Conservation (phyloP, 2,329 filamentous ascomycete genomes). For the Fusarium sp. region DNA sequence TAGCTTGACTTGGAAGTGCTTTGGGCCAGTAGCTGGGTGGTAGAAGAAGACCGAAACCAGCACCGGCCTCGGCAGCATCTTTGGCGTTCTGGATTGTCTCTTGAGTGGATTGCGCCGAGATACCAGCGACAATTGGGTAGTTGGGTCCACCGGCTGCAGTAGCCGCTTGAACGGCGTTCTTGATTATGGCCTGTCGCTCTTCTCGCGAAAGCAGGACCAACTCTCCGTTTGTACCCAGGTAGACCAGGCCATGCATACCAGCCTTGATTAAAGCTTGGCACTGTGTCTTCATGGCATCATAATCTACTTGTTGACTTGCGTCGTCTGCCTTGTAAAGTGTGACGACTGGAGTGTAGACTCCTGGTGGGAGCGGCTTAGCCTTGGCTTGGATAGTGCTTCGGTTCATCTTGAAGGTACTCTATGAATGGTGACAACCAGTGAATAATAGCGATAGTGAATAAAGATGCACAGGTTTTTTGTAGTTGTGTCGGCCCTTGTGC, state of each 20-base stretch:
- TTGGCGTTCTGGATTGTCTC: constrained; percentile 77
- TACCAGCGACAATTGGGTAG: constrained; percentile 63
- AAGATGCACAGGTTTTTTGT: background rate
- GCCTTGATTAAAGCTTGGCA: constrained; percentile 59
- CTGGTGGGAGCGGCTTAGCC: constrained; percentile 57
- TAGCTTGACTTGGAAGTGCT: constrained; percentile 63
- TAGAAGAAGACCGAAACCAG: constrained; percentile 81
- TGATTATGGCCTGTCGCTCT: constrained; percentile 60
- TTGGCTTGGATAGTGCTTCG: constrained; percentile 55
- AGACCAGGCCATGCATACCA: constrained; percentile 63
- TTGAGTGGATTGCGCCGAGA: constrained; percentile 66
- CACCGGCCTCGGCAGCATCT: constrained; percentile 77
- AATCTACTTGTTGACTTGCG: constrained; percentile 59
- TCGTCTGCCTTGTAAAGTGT: constrained; percentile 61
- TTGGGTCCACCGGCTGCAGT: constrained; percentile 53
- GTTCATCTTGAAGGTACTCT: constrained; percentile 43
- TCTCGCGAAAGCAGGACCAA: constrained; percentile 58
- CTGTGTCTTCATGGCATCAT: constrained; percentile 62
- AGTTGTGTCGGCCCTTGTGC: background rate
- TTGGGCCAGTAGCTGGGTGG: constrained; percentile 81
- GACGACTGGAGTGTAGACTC: constrained; percentile 64
- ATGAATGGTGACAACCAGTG: background rate
- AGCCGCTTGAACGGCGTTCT: constrained; percentile 57
- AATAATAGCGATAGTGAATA: background rate
- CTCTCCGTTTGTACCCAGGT: constrained; percentile 64